Base-by-base conservation (phyloP, 2,329 filamentous ascomycete species). In the Lecanicillium sp. region DNA sequence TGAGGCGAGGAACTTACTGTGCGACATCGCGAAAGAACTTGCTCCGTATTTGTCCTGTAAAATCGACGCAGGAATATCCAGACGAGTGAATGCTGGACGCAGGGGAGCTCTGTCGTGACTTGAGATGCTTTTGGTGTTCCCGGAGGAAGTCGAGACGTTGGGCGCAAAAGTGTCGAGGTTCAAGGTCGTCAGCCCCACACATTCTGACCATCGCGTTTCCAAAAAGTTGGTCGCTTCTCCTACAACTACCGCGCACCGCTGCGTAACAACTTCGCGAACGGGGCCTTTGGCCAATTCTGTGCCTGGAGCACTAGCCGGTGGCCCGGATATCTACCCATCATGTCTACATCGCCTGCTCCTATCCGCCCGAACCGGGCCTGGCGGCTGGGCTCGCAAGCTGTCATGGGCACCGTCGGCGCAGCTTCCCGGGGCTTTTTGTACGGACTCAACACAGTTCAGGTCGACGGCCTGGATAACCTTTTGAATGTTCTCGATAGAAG, bases 381-480 rank as follows among this genome's bases (percentile, higher is more conserved):
- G 83, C 82, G 85, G 45, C 63, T 80, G 40, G 73, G 74, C 27
- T 94, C 88, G n/a, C 70, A 80, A 37, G 64, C 80, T 45, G 73
- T 84, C 28, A 86, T 95, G 73, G 81, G 83, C 50, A 60, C 80
- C 9, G 81, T 86, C 0, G 83, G 80, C 34, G 62, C 79, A 19
- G 48, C 94, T 6, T 86, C 78, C 41, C 77, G 85, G 44, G 70
- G 67, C 2, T 95, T 96, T 55, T 63, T 95, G 31, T 83, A 79
- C 48, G 77, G 75, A 0, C 60, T 90, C 45, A 94, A 84, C 58
- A 73, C 70, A 18, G 79, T 87, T 33, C 80, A 95, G 57, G 77
- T 85, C 5, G 71, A 79, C 50, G 90, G 90, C 1, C 65, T 94
- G 44, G 78, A 88, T 34, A 64, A 70, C 9, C 92, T 98, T 47